Evolutionary conservation across 2,329 filamentous ascomycete species (phyloP).

Genomic region (Aspergillus quadrilineatus): DNA sequence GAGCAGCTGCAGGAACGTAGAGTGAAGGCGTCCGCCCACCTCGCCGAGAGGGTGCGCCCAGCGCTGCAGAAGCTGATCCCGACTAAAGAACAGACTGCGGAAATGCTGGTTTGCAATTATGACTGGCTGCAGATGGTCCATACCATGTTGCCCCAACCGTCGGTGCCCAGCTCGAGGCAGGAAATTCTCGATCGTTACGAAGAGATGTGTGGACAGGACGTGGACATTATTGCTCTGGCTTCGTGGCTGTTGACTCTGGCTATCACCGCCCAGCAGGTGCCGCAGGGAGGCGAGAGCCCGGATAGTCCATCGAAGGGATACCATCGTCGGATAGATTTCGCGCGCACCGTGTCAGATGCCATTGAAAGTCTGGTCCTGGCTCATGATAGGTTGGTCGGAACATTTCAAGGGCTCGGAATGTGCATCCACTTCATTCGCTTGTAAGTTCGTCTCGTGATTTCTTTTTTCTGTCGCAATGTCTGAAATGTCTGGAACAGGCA

Average conservation of each 20-base stretch:
- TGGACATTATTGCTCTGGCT: slow-evolving; percentile 15
- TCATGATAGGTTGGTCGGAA: slow-evolving; percentile 19
- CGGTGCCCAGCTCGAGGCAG: slow-evolving; percentile 10
- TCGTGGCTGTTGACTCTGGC: slow-evolving; percentile 19
- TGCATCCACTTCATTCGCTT: slow-evolving; percentile 37
- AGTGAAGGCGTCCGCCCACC: slow-evolving; percentile 8
- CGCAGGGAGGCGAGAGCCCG: not conserved
- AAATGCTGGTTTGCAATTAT: slow-evolving; percentile 12
- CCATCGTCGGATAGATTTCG: slow-evolving; percentile 5
- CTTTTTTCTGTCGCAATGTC: not conserved
- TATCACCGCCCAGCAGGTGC: slow-evolving; percentile 17
- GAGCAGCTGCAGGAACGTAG: slow-evolving; percentile 9
- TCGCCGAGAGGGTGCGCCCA: slow-evolving; percentile 10
- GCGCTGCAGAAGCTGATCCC: slow-evolving; percentile 20
- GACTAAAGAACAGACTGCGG: slow-evolving; percentile 8
- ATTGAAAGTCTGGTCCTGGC: slow-evolving; percentile 16
- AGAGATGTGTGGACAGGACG: slow-evolving; percentile 14
- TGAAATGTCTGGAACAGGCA: slow-evolving; percentile 21
- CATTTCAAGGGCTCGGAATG: slow-evolving; percentile 19
- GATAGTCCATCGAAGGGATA: not conserved
- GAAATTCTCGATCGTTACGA: slow-evolving; percentile 16
- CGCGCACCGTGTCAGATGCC: slow-evolving; percentile 10
- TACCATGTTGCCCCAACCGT: slow-evolving; percentile 18
- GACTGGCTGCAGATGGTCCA: slow-evolving; percentile 20
- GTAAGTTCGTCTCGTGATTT: slow-evolving; percentile 23